Conservation (phyloP, 768 basidiomycete species). For the Pluteus cervinus region DNA sequence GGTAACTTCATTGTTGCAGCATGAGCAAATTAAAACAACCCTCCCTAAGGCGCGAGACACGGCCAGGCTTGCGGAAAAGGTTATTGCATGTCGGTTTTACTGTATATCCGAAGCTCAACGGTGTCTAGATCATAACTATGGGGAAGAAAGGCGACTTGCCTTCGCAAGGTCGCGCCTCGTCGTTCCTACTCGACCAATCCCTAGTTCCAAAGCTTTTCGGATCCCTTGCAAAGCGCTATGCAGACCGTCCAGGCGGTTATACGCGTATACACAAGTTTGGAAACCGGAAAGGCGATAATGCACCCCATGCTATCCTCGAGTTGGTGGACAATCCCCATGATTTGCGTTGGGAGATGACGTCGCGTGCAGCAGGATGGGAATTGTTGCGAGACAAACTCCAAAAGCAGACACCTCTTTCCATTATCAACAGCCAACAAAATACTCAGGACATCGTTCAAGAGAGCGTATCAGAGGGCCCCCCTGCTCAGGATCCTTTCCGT, state of each 20-base stretch:
- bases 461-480: constrained; percentile 41
- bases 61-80: constrained; percentile 91
- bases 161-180: constrained; percentile 65
- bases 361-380: constrained; percentile 85
- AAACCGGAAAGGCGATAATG: constrained; percentile 87
- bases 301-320: constrained; percentile 86
- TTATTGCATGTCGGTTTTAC: constrained; percentile 14
- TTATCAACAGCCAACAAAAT: constrained; percentile 45
- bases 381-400: constrained; percentile 52
- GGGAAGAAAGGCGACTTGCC: constrained; percentile 79
- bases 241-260: constrained; percentile 83
- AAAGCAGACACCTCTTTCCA: constrained; percentile 31
- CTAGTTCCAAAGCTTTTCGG: constrained; percentile 81
- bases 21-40: constrained; percentile 95
- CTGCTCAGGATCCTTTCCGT: constrained; percentile 41
- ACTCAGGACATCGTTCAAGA: constrained; percentile 39
- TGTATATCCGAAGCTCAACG: constrained; percentile 3
- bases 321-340: constrained; percentile 94
- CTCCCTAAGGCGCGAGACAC: constrained; percentile 92
- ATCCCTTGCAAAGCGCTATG: constrained; percentile 76
- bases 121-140: constrained; percentile 75
- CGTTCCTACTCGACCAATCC: constrained; percentile 69
- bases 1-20: constrained; percentile 89
- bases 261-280: constrained; percentile 92
- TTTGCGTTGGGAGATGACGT: constrained; percentile 82